A percentile compares a stretch with the other conserved stretches of the same genome.
These are phyloP conservation scores for Zoysia matrella DNA, from an alignment of 202 grass and related monocot species.

Conservation along the genomic window DNA sequence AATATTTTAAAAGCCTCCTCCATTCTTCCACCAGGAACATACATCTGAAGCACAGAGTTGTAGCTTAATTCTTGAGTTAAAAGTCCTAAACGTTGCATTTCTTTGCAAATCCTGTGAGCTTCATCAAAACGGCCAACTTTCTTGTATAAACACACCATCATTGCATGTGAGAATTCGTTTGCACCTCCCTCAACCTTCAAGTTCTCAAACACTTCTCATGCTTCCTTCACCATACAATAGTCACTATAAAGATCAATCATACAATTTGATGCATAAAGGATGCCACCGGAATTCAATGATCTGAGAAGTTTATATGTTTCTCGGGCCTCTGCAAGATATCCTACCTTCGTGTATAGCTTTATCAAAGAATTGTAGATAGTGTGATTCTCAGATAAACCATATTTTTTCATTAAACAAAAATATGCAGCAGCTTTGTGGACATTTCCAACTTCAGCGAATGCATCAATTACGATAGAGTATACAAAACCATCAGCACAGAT, in stretches of 20 bases:
- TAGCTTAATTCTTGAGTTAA: constrained; percentile 66
- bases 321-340: constrained; percentile 74
- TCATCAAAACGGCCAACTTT: constrained; percentile 67
- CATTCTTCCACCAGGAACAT: constrained; percentile 54
- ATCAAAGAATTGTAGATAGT: constrained; percentile 79
- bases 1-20: constrained; percentile 74
- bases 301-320: constrained; percentile 67
- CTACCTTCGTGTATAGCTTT: constrained; percentile 81
- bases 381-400: constrained; percentile 63
- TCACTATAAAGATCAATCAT: constrained; percentile 90
- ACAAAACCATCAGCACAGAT: constrained; percentile 65
- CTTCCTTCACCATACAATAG: constrained; percentile 86
- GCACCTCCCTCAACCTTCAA: constrained; percentile 59
- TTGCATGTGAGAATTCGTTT: constrained; percentile 90
- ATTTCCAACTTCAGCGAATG: constrained; percentile 78
- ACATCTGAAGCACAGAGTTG: constrained; percentile 71
- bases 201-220: constrained; percentile 73
- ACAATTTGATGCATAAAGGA: constrained; percentile 85
- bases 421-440: constrained; percentile 68
- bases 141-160: constrained; percentile 81
- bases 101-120: constrained; percentile 73
- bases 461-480: constrained; percentile 89
- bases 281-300: constrained; percentile 60
- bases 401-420: constrained; percentile 78
- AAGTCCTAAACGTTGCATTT: constrained; percentile 84